Base-by-base conservation (phyloP, 768 basidiomycete genomes). In the Rhodotorula graminis region DNA sequence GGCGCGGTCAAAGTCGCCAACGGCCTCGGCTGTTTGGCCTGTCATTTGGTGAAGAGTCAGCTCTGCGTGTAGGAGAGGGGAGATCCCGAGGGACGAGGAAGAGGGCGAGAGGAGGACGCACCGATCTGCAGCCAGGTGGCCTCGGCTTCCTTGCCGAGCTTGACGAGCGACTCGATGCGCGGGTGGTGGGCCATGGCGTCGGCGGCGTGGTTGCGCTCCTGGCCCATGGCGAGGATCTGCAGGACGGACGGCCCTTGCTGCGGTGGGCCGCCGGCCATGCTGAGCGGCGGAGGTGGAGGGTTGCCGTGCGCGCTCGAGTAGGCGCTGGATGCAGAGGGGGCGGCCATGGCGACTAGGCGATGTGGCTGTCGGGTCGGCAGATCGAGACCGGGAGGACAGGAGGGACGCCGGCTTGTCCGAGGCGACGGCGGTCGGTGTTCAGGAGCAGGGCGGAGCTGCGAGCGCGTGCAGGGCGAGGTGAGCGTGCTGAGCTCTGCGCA, bases 21-120 rank as follows among this genome's bases (percentile, higher is more conserved):
- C 90, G 81, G 94, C 92, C 81, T 97, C 96, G 62, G 94, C 93
- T 67, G 96, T 90, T 67, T 91, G 88, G 65, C 93, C 94, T 97
- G 83, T n/a, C 29, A 10, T 52, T 37, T 33, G 56, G 16, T 16
- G 31, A 31, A 16, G 11, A 23, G 56, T 57, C 6, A 33, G 56
- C 19, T n/a, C 29, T 3, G 10, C 25, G 44, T 27, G 10, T 52
- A n/a, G n/a, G n/a, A n/a, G n/a, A n/a, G n/a, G n/a, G n/a, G n/a
- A n/a, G n/a, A n/a, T n/a, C n/a, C n/a, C n/a, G n/a, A n/a, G n/a
- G n/a, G n/a, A n/a, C 11, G 23, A 27, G 23, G 3, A 33, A 27
- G 53, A 23, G 27, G 40, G 18, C 25, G 50, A 9, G 21, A 21
- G 11, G 40, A 40, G 12, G 7, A 56, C 65, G 31, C 3, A 76